phyloP scores from a whole-genome alignment of 2,329 filamentous ascomycete genomes.

The Fusarium odoratissimum region DNA sequence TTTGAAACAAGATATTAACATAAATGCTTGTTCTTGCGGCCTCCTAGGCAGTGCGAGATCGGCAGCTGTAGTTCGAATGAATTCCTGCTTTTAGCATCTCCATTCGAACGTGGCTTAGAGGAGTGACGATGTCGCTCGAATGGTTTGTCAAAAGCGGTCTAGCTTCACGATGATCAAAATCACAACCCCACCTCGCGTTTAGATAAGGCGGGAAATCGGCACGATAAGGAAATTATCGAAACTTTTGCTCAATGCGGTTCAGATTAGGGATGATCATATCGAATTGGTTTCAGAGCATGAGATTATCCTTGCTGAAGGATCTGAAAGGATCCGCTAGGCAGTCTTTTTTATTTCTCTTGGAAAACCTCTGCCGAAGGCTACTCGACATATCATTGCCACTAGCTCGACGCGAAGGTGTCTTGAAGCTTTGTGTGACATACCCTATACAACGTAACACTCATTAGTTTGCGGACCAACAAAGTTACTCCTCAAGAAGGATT shows the following conservation, averaged over 20 bases:
- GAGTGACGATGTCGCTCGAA: conserved; percentile 9
- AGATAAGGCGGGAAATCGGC: conserved; percentile 11
- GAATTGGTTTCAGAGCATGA: neutral
- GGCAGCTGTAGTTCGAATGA: neutral
- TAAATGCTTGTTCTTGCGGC: neutral
- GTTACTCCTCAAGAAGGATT: neutral
- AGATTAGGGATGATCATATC: neutral
- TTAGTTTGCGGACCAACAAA: neutral
- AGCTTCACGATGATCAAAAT: neutral
- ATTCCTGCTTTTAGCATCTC: neutral
- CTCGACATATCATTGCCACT: neutral
- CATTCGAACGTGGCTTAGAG: conserved; percentile 14
- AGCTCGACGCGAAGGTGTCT: neutral
- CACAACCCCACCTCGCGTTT: neutral
- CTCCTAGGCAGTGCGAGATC: conserved; percentile 1
- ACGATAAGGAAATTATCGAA: neutral
- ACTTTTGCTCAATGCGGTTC: neutral
- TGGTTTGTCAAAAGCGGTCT: neutral
- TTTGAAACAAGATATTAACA: neutral
- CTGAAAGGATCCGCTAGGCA: neutral
- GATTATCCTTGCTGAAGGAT: neutral
- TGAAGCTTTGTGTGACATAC: neutral
- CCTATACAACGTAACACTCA: neutral
- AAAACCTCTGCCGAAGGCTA: neutral
- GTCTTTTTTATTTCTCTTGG: neutral